phyloP scores from a whole-genome alignment of 2,329 filamentous ascomycete species.

The Zymoseptoria crescenta region DNA sequence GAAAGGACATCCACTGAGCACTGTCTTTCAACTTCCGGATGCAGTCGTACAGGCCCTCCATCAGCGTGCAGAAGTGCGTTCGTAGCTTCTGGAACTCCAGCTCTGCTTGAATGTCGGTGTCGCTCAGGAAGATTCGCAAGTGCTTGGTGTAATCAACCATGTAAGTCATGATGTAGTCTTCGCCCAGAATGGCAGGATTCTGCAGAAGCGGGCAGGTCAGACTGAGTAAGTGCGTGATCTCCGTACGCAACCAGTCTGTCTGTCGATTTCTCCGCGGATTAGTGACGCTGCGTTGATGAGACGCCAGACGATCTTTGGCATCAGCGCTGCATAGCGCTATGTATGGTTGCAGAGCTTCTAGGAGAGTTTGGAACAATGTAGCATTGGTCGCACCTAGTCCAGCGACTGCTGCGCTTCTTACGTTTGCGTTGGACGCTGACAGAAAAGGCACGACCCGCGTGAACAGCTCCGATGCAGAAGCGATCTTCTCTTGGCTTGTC shows the following conservation, averaged over 20 bases:
- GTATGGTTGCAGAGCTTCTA: slow-evolving; percentile 83
- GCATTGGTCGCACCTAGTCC: slow-evolving; percentile 92
- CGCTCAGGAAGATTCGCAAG: slow-evolving; percentile 87
- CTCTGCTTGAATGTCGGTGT: slow-evolving; percentile 87
- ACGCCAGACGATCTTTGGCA: slow-evolving; percentile 66
- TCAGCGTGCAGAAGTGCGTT: slow-evolving; percentile 86
- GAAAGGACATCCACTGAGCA: slow-evolving; percentile 93
- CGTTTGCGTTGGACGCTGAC: slow-evolving; percentile 67
- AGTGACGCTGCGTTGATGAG: slow-evolving; percentile 76
- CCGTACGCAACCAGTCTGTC: slow-evolving; percentile 80
- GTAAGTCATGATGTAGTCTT: slow-evolving; percentile 77
- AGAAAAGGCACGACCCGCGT: slow-evolving; percentile 84
- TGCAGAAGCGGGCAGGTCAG: slow-evolving; percentile 84
- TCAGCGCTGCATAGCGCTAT: slow-evolving; percentile 83
- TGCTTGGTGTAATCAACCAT: slow-evolving; percentile 86
- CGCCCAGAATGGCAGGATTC: slow-evolving; percentile 66
- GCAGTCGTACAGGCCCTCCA: slow-evolving; percentile 87
- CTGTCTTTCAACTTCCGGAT: slow-evolving; percentile 80
- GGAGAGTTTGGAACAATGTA: slow-evolving; percentile 80
- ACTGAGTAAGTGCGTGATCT: slow-evolving; percentile 94
- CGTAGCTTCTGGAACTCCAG: slow-evolving; percentile 89
- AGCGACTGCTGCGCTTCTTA: slow-evolving; percentile 82
- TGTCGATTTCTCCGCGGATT: slow-evolving; percentile 72
- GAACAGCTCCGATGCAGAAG: slow-evolving; percentile 82
- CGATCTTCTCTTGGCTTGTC: slow-evolving; percentile 65